Conservation (phyloP, 164 flowering plant genomes). For the Tetracentron sinense region DNA sequence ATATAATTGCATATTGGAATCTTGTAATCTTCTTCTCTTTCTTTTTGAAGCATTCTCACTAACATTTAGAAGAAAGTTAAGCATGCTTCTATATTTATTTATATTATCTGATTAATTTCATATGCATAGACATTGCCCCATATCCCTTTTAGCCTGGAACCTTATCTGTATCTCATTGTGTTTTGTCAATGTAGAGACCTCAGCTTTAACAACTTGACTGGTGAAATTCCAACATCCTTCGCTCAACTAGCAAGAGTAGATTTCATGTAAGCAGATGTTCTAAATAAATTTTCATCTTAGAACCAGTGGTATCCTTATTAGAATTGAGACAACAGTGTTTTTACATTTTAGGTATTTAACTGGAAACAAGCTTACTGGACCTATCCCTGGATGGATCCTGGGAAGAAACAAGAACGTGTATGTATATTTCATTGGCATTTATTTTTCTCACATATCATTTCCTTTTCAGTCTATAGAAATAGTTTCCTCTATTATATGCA, state of each 20-base stretch:
- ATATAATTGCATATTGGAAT: too few species aligned
- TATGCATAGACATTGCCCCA: neutral
- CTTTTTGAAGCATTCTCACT: too few species aligned
- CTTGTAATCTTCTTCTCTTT: too few species aligned
- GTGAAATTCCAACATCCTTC: conserved; percentile 58
- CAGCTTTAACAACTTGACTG: conserved; percentile 60
- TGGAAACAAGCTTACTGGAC: conserved; percentile 60
- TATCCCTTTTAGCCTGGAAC: neutral
- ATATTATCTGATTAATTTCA: neutral
- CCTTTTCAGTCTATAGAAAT: neutral
- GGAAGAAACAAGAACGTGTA: conserved; percentile 57
- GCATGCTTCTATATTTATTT: neutral
- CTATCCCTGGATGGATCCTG: conserved; percentile 48
- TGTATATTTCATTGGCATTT: conserved; percentile 17
- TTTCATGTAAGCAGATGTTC: conserved; percentile 46
- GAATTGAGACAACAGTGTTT: neutral
- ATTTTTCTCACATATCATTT: neutral
- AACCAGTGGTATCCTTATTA: neutral
- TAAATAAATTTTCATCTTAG: neutral
- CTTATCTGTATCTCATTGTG: neutral
- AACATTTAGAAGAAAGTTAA: too few species aligned
- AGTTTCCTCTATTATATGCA: neutral
- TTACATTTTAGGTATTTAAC: conserved; percentile 50
- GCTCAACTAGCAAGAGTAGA: conserved; percentile 32
- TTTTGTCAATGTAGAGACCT: conserved; percentile 51